Evolutionary conservation across 345 rosid species (phyloP), one percentile per base, ranked within the genome.

Genomic region (Eucalyptus sideroxylon): DNA sequence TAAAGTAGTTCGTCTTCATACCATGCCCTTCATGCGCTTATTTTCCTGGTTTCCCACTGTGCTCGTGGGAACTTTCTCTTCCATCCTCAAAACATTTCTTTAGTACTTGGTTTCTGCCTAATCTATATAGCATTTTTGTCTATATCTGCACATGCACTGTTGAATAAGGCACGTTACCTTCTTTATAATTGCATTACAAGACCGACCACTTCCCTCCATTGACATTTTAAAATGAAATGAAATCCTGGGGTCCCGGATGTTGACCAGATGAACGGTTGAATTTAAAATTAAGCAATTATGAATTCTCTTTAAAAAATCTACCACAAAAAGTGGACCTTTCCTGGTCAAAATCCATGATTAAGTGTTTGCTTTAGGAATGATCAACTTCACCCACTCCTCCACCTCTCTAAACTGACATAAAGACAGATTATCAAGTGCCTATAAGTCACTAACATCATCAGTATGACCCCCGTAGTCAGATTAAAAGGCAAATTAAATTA

Each of bases 181-280:
- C 95, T 92, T 91, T n/a, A 92, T 89, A 89, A 93, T 94, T 93
- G 93, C 94, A 90, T n/a, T 90, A 92, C 93, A 94, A 90, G 91
- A 91, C 94, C 91, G 91, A 81, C 91, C 60, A 92, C 90, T 89
- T 87, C 87, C 91, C 90, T 92, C 82, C 89, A 89, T 94, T 93
- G 96, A 95, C 96, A 94, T 93, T 88, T 85, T 9, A 88, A 55
- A 86, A 90, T 55, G n/a, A 87, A 77, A 85, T 77, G 85, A 90
- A 90, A n/a, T 86, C 30, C n/a, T 91, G 65, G 91, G 91, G 93
- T 90, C 88, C 69, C 81, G 89, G 89, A 93, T 92, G 95, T 93
- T 95, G 96, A 95, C 96, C 94, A 92, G 89, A 91, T 86, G 87
- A 91, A 88, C 24, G 62, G 82, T 19, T 24, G 37, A 40, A 86